phyloP scores from a whole-genome alignment of 768 basidiomycete genomes.

The Russula olivacea region DNA sequence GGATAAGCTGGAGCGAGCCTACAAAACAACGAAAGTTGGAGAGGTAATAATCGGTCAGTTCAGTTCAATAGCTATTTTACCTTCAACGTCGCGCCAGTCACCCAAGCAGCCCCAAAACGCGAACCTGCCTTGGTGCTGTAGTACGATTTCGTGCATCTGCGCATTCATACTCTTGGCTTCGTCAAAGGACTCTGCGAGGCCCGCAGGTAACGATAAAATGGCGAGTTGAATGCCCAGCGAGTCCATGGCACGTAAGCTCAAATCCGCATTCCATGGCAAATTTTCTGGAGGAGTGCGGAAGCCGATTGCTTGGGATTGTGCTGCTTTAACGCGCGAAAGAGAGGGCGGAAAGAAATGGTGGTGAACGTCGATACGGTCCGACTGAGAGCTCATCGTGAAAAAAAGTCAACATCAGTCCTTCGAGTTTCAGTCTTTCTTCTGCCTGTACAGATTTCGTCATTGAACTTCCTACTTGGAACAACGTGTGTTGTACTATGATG shows the following conservation, averaged over 20 bases:
- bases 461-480: conserved; percentile 9
- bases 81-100: conserved; percentile 55
- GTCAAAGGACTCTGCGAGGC: conserved; percentile 36
- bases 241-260: conserved; percentile 62
- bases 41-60: background rate
- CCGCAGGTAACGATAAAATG: conserved; percentile 62
- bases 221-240: conserved; percentile 49
- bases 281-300: conserved; percentile 60
- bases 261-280: conserved; percentile 56
- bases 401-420: background rate
- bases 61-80: conserved; percentile 31
- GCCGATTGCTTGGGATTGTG: conserved; percentile 43
- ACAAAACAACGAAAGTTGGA: background rate
- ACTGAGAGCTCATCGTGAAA: background rate
- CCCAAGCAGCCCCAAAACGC: conserved; percentile 68
- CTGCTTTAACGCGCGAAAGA: conserved; percentile 39
- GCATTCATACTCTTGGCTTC: conserved; percentile 45
- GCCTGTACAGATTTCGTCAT: conserved; percentile 19
- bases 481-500: background rate
- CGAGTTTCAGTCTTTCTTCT: background rate
- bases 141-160: conserved; percentile 43
- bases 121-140: conserved; percentile 48
- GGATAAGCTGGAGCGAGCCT: conserved; percentile 59
- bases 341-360: conserved; percentile 65
- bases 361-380: conserved; percentile 54